Base-by-base conservation (phyloP, 371 early-diverging fungal species). In the Lichtheimia ramosa region DNA sequence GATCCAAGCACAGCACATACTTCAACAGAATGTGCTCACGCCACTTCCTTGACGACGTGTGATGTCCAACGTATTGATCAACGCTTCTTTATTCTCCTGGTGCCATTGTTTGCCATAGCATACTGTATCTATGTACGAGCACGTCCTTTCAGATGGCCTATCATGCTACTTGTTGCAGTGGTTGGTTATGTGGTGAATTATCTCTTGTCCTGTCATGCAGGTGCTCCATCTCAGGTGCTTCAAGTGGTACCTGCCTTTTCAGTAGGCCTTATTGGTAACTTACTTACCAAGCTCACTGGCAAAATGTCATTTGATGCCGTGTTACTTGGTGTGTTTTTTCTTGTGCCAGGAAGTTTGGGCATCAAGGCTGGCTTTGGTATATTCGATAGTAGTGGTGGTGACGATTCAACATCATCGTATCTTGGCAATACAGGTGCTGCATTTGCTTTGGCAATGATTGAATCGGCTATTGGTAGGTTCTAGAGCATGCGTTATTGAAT, bases 261-360 rank as follows among this genome's bases (percentile, higher is more conserved):
- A 56, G 72, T 84, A 39, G 89, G 83, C 25, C 65, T 86, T 34
- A 43, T 74, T 5, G 84, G 85, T 14, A 81, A 87, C 57, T 46
- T 87, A 24, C 63, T 78, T 28, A 79, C 77, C 8, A 74, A 83
- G 42, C 46, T 81, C 43, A 84, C 85, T 5, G 77, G 81, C 2
- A 73, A 79, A 46, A 69, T 83, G 75, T 75, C 84, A 5, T 74
- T 83, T 48, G 84, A 84, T 56, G 81, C 84, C 1, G 70, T 85
- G 15, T 63, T 87, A 42, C 60, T 80, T 21, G 84, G 79, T 4
- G 79, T 69, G 5, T 70, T 86, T 48, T 69, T 81, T 55, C 61
- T 87, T 25, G 87, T 87, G 0, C 87, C 87, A 2, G 82, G 87
- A 12, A 75, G 77, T 64, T 71, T 86, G 39, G 81, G 80, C 54